These are phyloP conservation scores for Marasmius oreades DNA, from an alignment of 1,284 basidiomycete genomes.

Conservation along the genomic window DNA sequence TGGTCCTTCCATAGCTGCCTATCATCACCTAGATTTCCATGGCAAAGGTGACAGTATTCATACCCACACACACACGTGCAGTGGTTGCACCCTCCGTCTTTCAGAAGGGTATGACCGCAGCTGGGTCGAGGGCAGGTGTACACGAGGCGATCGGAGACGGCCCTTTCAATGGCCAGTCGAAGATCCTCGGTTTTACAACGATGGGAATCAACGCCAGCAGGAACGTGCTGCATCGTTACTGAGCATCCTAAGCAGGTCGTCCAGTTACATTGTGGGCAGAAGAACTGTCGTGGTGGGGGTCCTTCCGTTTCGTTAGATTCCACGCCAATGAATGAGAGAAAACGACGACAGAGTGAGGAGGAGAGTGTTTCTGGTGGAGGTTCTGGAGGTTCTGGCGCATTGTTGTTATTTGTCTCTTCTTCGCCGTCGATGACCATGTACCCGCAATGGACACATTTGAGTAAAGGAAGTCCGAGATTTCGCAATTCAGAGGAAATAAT, in stretches of 20 bases:
- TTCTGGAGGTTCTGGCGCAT: not conserved
- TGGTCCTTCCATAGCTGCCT: not conserved
- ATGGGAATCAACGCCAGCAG: not conserved
- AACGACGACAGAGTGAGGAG: not conserved
- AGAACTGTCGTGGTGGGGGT: not conserved
- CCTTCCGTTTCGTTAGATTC: not conserved
- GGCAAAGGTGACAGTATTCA: conserved; percentile 6
- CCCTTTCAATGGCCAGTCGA: conserved; percentile 2
- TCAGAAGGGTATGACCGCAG: conserved; percentile 1
- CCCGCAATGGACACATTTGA: conserved; percentile 3
- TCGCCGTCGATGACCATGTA: conserved; percentile 5
- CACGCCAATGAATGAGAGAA: not conserved
- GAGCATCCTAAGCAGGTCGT: conserved; percentile 1
- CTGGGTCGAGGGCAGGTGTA: conserved; percentile 6
- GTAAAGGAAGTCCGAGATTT: conserved; percentile 1
- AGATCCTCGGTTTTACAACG: conserved; percentile 4
- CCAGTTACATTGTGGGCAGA: conserved; percentile 2
- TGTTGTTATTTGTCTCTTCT: not conserved
- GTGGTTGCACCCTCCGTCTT: conserved; percentile 8
- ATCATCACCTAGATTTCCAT: not conserved
- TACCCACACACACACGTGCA: conserved; percentile 5
- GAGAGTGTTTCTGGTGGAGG: not conserved
- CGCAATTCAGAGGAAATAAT: conserved; percentile 4
- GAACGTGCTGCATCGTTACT: not conserved
- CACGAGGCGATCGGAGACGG: not conserved